Conservation (phyloP, 2,329 filamentous ascomycete genomes). For the Botrytis cinerea region DNA sequence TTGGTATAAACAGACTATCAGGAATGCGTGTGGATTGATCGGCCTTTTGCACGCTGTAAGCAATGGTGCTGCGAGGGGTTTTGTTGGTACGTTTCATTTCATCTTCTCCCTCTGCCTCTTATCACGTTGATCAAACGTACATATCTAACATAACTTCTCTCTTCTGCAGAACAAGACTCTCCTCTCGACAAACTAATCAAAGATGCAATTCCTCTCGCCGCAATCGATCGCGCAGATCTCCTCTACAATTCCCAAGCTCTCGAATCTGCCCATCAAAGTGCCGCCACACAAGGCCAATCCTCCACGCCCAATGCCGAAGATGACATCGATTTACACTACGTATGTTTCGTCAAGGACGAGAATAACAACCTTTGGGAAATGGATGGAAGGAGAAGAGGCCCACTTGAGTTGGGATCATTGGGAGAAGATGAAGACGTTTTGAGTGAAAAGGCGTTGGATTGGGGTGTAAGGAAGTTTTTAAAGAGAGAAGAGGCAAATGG, state of each 20-base stretch:
- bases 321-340: constrained; percentile 88
- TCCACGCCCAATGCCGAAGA: constrained; percentile 76
- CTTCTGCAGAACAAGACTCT: constrained; percentile 41
- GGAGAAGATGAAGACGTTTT: constrained; percentile 67
- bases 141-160: neutral
- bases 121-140: constrained; percentile 61
- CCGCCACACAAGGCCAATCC: constrained; percentile 77
- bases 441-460: constrained; percentile 71
- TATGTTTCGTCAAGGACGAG: constrained; percentile 82
- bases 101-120: no score
- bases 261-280: constrained; percentile 76
- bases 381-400: constrained; percentile 70
- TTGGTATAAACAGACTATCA: constrained; percentile 96
- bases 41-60: constrained; percentile 79
- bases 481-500: constrained; percentile 36
- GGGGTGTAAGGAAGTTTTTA: constrained; percentile 56
- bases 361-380: constrained; percentile 69
- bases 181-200: constrained; percentile 64
- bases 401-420: constrained; percentile 48
- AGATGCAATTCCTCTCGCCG: constrained; percentile 69
- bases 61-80: constrained; percentile 80
- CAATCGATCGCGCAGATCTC: constrained; percentile 67
- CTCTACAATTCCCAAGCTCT: constrained; percentile 78
- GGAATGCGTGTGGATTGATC: constrained; percentile 92
- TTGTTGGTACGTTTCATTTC: constrained; percentile 73